These are phyloP conservation scores for Fusarium setosum DNA, from an alignment of 2,329 filamentous ascomycete species.

Conservation along the genomic window DNA sequence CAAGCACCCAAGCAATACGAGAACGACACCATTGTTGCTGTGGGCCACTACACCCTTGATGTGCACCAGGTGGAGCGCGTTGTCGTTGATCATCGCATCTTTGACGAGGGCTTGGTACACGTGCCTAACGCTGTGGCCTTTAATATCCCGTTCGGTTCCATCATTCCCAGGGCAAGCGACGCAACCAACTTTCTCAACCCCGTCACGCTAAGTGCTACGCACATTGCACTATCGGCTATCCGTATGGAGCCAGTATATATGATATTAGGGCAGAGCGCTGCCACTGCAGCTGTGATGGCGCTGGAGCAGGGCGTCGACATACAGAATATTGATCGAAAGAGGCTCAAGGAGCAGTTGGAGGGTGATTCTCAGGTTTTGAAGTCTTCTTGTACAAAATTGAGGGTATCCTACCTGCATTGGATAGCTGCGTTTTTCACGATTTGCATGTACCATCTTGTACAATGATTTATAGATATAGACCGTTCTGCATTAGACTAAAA, in stretches of 20 bases:
- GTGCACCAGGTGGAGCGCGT: constrained; percentile 13
- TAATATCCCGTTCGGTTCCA: not conserved
- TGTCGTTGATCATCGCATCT: not conserved
- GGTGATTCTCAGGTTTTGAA: not conserved
- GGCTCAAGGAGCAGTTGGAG: not conserved
- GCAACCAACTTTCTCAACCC: constrained; percentile 13
- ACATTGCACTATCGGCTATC: constrained; percentile 4
- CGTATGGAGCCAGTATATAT: constrained; percentile 16
- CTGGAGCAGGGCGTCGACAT: constrained; percentile 9
- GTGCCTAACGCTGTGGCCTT: not conserved
- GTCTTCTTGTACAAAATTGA: too few relatives aligned
- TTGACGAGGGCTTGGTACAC: constrained; percentile 8
- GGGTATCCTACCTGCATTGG: too few relatives aligned
- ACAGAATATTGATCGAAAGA: constrained; percentile 5
- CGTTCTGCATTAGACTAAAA: too few relatives aligned
- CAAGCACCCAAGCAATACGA: not conserved
- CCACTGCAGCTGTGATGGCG: constrained; percentile 4
- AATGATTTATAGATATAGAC: too few relatives aligned
- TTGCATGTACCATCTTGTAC: too few relatives aligned
- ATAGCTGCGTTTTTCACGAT: too few relatives aligned
- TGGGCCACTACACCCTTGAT: constrained; percentile 4
- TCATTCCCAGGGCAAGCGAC: not conserved
- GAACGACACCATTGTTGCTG: not conserved
- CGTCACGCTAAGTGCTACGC: constrained; percentile 8
- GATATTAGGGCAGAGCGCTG: constrained; percentile 14